Conservation (phyloP, 805 yeast genomes). For the Kuraishia hungarica region DNA sequence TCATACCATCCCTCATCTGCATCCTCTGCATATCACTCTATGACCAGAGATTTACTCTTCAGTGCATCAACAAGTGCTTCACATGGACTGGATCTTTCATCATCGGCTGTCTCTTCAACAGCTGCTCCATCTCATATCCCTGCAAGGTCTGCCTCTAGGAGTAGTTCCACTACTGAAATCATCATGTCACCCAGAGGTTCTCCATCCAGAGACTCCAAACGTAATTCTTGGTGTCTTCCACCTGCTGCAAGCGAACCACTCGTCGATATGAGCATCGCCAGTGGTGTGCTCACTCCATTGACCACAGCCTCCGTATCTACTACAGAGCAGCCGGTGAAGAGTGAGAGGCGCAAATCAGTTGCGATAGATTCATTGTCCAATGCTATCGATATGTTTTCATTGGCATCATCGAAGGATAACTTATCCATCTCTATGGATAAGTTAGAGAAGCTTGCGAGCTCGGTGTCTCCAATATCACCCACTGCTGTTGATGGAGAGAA, state of each 20-base stretch:
- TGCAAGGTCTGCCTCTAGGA: not conserved
- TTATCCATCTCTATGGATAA: not conserved
- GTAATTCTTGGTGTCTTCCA: slow-evolving; percentile 20
- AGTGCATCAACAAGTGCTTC: not conserved
- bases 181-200: slow-evolving; percentile 6
- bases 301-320: not conserved
- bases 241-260: slow-evolving; percentile 20
- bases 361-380: slow-evolving; percentile 23
- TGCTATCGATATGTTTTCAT: slow-evolving; percentile 21
- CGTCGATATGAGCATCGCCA: slow-evolving; percentile 22
- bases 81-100: not conserved
- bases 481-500: not conserved
- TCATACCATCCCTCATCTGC: slow-evolving; percentile 68
- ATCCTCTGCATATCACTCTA: slow-evolving; percentile 13
- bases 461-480: not conserved
- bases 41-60: not conserved
- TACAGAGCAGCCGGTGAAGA: slow-evolving; percentile 4
- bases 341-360: slow-evolving; percentile 22
- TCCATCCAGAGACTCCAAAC: slow-evolving; percentile 16
- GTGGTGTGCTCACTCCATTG: slow-evolving; percentile 19
- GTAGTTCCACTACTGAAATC: not conserved
- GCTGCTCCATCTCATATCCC: not conserved
- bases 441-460: not conserved
- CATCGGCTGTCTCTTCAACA: not conserved
- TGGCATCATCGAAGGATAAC: slow-evolving; percentile 9